Conservation (phyloP, 371 early-diverging fungal species). For the Catenaria anguillulae region DNA sequence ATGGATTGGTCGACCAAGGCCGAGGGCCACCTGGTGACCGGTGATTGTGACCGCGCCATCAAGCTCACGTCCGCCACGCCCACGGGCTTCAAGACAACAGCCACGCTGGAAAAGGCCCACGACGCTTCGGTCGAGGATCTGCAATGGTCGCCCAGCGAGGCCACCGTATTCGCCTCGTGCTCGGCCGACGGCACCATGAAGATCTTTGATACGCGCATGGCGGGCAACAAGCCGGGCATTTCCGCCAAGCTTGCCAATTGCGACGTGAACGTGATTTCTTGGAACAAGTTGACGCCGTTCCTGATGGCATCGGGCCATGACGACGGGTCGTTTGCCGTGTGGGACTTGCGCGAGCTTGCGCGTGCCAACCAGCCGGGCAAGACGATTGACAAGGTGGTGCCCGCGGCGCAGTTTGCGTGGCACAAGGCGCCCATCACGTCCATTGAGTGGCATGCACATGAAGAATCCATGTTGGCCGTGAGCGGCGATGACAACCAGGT, state of each 20-base stretch:
- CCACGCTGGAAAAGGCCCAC: constrained; percentile 60
- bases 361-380: constrained; percentile 9
- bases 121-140: constrained; percentile 81
- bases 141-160: constrained; percentile 87
- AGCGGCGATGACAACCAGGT: constrained; percentile 89
- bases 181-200: constrained; percentile 78
- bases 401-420: constrained; percentile 94
- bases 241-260: constrained; percentile 61
- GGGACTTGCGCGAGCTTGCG: constrained; percentile 79
- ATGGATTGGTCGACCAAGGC: constrained; percentile 77
- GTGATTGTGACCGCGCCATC: constrained; percentile 65
- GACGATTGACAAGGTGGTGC: constrained; percentile 29
- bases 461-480: constrained; percentile 82
- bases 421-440: constrained; percentile 83
- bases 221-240: constrained; percentile 52
- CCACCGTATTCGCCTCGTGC: constrained; percentile 79
- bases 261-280: constrained; percentile 91
- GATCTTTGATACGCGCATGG: constrained; percentile 83
- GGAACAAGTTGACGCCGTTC: constrained; percentile 69
- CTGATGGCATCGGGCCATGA: constrained; percentile 86
- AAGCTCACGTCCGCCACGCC: constrained; percentile 54
- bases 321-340: constrained; percentile 82
- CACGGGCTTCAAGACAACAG: constrained; percentile 47
- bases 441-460: constrained; percentile 91
- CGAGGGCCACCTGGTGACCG: constrained; percentile 61